Evolutionary conservation across 345 rosid genomes (phyloP), one percentile per base, ranked within the genome.

Genomic region (Linum usitatissimum): DNA sequence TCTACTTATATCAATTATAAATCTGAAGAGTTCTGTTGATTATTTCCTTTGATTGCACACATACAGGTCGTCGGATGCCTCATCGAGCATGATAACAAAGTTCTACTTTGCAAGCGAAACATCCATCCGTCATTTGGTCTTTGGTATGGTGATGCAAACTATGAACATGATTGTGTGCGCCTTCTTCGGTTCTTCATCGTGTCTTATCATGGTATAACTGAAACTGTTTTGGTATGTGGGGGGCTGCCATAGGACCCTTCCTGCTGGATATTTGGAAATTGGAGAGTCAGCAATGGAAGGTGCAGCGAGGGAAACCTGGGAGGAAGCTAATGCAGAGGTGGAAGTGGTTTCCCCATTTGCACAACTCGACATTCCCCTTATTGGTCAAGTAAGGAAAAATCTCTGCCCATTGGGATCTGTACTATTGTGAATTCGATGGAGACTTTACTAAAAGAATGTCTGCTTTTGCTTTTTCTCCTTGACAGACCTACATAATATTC

Each of bases 241-340:
- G 28, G 63, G 34, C 65, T 74, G 66, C 53, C 55, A 40, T 74
- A 92, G 99, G 99, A 93, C 99, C 9, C 94, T 93, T 70, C 99
- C 99, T 59, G 96, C 98, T 79, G 99, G 99, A 76, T 93, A 87
- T 80, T 23, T 92, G 77, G 98, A 92, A 77, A 84, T 92, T 64
- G 98, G 98, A 14, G 98, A 92, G 74, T 92, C 98, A 40, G 91
- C 97, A 55, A 88, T 91, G 0, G 87, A 87, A 78, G 98, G 98
- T 49, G 98, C 98, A 65, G 78, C 81, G 60, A 77, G 98, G 76
- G 98, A 92, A 77, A 92, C 97, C 53, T 80, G 57, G 97, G 97
- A 93, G 80, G 99, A 90, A 76, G 96, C 99, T 10, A 78, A 84
- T 54, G 97, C 99, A 18, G 87, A 80, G 68, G 99, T 86, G 9